phyloP scores from a whole-genome alignment of 2,329 filamentous ascomycete genomes.

The Exophiala sp. region DNA sequence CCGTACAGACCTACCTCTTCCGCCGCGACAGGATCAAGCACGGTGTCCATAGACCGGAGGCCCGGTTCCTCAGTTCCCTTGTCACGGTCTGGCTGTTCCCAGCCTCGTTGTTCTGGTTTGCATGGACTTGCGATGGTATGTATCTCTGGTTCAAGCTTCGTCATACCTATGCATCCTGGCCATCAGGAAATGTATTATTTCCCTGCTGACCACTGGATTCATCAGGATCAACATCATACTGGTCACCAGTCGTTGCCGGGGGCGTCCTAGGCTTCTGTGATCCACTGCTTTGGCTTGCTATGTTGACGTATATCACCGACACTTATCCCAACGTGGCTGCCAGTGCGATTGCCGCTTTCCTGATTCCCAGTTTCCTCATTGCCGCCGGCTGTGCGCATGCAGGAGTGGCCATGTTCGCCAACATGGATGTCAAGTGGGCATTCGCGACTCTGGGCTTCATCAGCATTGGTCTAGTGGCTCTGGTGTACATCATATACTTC shows the following conservation, averaged over 20 bases:
- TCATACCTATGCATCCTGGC: too few relatives aligned
- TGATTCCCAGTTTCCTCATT: constrained; percentile 41
- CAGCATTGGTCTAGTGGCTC: constrained; percentile 36
- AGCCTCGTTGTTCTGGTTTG: constrained; percentile 41
- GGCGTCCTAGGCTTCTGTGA: constrained; percentile 39
- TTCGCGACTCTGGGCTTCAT: constrained; percentile 40
- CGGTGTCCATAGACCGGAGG: constrained; percentile 35
- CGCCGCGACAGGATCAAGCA: constrained; percentile 36
- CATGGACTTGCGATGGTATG: constrained; percentile 39
- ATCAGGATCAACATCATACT: constrained; percentile 32
- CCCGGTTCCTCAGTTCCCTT: constrained; percentile 39
- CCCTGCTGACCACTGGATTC: neutral
- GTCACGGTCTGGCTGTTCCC: constrained; percentile 43
- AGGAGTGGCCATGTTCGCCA: constrained; percentile 37
- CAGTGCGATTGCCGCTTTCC: constrained; percentile 40
- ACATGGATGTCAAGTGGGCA: constrained; percentile 39
- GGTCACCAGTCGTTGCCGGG: constrained; percentile 40
- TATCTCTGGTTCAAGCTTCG: too few relatives aligned
- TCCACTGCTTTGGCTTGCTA: constrained; percentile 41
- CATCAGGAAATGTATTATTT: neutral
- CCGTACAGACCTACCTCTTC: constrained; percentile 41
- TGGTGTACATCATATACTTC: constrained; percentile 42
- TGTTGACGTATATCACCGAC: constrained; percentile 43
- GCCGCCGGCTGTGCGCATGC: constrained; percentile 40
- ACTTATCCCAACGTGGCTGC: constrained; percentile 41